Conservation (phyloP, 352 stramenopile species). For the Ophiocytium majus region DNA sequence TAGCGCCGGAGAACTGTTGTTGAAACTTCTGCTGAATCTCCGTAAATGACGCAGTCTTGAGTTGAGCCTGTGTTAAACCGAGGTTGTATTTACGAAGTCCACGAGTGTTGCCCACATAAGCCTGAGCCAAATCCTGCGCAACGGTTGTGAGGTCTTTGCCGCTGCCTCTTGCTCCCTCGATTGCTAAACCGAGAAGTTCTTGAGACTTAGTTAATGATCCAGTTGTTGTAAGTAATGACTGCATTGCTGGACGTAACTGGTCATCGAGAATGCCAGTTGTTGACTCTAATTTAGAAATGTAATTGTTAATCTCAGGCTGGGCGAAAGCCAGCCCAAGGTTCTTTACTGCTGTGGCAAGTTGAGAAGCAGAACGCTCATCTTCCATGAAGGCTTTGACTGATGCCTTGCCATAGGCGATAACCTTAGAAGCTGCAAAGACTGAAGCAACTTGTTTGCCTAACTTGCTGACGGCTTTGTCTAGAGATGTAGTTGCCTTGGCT, state of each 20-base stretch:
- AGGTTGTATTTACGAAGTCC: neutral
- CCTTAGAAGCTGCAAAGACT: neutral
- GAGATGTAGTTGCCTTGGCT: neutral
- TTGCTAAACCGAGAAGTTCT: neutral
- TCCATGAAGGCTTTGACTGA: constrained; percentile 6
- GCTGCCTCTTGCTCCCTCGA: neutral
- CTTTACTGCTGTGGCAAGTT: neutral
- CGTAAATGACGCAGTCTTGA: neutral
- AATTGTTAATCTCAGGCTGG: neutral
- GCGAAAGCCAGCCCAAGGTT: neutral
- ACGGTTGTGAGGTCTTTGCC: neutral
- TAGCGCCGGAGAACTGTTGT: neutral
- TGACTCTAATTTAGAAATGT: neutral
- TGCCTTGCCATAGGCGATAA: neutral
- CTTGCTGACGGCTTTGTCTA: neutral
- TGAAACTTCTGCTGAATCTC: neutral
- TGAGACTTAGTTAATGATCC: too few species aligned
- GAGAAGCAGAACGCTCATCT: neutral
- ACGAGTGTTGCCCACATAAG: neutral
- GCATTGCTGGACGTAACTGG: constrained; percentile 7
- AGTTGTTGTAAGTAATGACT: neutral
- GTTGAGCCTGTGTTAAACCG: neutral
- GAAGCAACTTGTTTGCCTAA: neutral
- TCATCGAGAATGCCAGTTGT: neutral
- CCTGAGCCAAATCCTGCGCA: neutral